Conservation (phyloP, 306 rosid genomes). For the Rosa multiflora region DNA sequence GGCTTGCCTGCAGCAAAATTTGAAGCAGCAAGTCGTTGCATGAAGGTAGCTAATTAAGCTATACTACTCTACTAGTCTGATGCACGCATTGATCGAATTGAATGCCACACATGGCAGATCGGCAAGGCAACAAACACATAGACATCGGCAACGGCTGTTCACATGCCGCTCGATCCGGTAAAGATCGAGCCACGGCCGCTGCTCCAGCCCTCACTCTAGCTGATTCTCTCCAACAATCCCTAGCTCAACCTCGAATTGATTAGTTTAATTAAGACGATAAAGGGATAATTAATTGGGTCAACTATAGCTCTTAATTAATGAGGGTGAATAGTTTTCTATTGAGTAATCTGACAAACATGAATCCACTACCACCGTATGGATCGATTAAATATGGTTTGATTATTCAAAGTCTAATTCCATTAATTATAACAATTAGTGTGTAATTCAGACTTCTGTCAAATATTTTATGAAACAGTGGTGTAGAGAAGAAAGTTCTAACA, state of each 20-base stretch:
- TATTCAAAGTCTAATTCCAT: not conserved
- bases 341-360: slow-evolving; percentile 1
- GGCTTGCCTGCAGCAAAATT: not conserved
- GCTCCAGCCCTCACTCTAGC: slow-evolving; percentile 32
- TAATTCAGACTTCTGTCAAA: not conserved
- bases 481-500: slow-evolving; percentile 4
- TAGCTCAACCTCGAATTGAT: not conserved
- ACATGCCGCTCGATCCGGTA: slow-evolving; percentile 35
- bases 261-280: not conserved
- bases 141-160: slow-evolving; percentile 54
- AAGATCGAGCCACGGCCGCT: slow-evolving; percentile 43
- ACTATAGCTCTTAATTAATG: not conserved
- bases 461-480: not conserved
- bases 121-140: slow-evolving; percentile 1
- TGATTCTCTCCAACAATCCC: not conserved
- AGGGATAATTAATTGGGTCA: slow-evolving; percentile 2
- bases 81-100: slow-evolving; percentile 10
- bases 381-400: not conserved
- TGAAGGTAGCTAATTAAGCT: not conserved
- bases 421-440: not conserved
- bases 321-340: not conserved
- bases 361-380: slow-evolving; percentile 2
- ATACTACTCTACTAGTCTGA: not conserved
- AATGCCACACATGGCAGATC: slow-evolving; percentile 50
- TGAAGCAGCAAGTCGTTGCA: not conserved